Conservation (phyloP, 108 stramenopile genomes). For the Licmophora abbreviata region DNA sequence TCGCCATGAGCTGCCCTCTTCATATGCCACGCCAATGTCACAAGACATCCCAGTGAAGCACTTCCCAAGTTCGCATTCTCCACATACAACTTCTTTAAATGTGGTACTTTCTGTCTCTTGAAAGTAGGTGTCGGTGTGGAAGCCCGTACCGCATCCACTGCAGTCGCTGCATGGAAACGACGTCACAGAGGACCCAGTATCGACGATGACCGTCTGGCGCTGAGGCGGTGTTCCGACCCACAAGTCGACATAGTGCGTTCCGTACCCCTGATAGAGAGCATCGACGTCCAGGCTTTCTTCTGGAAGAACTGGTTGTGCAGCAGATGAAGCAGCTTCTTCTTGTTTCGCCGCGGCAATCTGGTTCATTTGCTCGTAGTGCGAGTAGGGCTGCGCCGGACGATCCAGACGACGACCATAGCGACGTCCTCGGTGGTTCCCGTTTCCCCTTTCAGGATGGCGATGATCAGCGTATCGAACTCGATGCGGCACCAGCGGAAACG, state of each 20-base stretch:
- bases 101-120: constrained; percentile 19
- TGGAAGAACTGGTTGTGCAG: too few species aligned
- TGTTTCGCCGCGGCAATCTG: too few species aligned
- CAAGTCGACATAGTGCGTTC: constrained; percentile 90
- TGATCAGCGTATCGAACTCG: too few species aligned
- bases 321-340: too few species aligned
- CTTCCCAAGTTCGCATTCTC: background rate
- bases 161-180: constrained; percentile 94
- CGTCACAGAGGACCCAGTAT: constrained; percentile 88
- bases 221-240: constrained; percentile 95
- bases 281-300: too few species aligned
- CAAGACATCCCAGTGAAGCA: constrained; percentile 12
- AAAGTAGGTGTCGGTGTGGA: constrained; percentile 73
- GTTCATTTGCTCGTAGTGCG: too few species aligned
- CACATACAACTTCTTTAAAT: constrained; percentile 18
- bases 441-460: too few species aligned
- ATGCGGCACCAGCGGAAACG: too few species aligned
- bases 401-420: too few species aligned
- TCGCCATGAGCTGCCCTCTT: constrained; percentile 69
- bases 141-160: constrained; percentile 56
- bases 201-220: constrained; percentile 95
- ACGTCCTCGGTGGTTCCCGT: too few species aligned
- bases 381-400: too few species aligned
- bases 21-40: constrained; percentile 43
- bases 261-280: constrained; percentile 33